Evolutionary conservation across 768 basidiomycete genomes (phyloP).

Genomic region (Fomitopsis serialis): DNA sequence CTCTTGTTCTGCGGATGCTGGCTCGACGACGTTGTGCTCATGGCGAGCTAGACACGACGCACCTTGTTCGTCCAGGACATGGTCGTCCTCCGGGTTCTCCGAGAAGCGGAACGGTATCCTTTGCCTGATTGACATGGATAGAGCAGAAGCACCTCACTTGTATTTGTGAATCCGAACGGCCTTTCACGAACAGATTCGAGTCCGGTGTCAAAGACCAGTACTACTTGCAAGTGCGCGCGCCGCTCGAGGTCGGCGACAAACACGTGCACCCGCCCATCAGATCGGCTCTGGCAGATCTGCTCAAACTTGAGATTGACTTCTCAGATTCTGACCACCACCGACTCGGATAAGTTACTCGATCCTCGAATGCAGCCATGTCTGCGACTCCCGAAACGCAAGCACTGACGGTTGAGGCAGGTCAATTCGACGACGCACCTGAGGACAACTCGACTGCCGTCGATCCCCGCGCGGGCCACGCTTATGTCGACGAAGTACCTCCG

Average conservation of each 20-base stretch:
- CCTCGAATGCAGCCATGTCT: background rate
- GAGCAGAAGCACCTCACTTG: too few species aligned
- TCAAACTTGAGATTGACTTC: too few species aligned
- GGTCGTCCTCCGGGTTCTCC: slow-evolving; percentile 13
- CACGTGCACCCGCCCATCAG: too few species aligned
- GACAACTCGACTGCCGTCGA: slow-evolving; percentile 10
- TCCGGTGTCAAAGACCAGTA: too few species aligned
- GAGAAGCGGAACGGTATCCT: slow-evolving; percentile 18
- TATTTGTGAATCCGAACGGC: too few species aligned
- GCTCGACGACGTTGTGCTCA: too few species aligned
- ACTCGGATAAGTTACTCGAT: background rate
- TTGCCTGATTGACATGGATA: slow-evolving; percentile 6
- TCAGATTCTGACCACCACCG: too few species aligned
- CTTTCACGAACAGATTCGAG: too few species aligned
- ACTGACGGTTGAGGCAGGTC: slow-evolving; percentile 38
- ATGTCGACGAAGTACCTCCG: slow-evolving; percentile 24
- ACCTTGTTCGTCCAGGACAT: slow-evolving; percentile 25
- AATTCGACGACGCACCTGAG: slow-evolving; percentile 58
- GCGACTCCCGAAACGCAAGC: background rate
- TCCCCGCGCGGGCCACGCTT: slow-evolving; percentile 24
- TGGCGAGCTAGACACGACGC: background rate
- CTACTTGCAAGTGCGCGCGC: too few species aligned
- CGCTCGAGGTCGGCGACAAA: too few species aligned
- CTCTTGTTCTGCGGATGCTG: slow-evolving; percentile 19
- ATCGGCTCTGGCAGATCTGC: background rate